These are phyloP conservation scores for Cordyceps militaris DNA, from an alignment of 2,329 filamentous ascomycete species.

Conservation along the genomic window DNA sequence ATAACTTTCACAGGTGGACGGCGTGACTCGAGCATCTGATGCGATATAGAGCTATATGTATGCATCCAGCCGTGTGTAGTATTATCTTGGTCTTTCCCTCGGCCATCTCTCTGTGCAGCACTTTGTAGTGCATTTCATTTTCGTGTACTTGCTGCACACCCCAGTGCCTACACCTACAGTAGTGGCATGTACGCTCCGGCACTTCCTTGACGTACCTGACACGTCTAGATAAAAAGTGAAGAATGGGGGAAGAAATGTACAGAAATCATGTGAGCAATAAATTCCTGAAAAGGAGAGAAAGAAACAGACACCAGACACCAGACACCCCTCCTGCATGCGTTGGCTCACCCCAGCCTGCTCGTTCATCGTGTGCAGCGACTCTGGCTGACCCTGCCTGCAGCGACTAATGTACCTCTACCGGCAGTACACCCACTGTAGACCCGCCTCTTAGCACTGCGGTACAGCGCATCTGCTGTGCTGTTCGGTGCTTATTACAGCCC, in stretches of 20 bases:
- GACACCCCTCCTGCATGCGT: background rate
- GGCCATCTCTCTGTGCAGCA: background rate
- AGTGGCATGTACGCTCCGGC: background rate
- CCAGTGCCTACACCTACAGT: slow-evolving; percentile 1
- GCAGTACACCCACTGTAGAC: background rate
- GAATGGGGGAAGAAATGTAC: too few species aligned
- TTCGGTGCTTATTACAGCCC: too few species aligned
- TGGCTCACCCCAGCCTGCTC: background rate
- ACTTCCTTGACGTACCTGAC: background rate
- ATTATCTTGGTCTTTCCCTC: background rate
- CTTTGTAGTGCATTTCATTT: too few species aligned
- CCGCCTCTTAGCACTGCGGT: background rate
- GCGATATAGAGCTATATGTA: background rate
- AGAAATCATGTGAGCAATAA: too few species aligned
- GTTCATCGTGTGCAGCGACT: background rate
- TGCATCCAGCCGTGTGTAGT: too few species aligned
- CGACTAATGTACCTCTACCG: too few species aligned
- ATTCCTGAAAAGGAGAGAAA: background rate
- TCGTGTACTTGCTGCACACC: background rate
- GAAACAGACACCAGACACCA: background rate
- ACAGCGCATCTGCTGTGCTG: background rate
- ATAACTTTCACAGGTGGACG: background rate
- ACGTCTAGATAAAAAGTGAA: too few species aligned
- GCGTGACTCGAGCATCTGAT: background rate
- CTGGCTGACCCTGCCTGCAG: background rate